Percentiles rank a stretch among this genome's conserved stretches.
Conservation (phyloP, 441 rosid species). For the Omphalea diandra region DNA sequence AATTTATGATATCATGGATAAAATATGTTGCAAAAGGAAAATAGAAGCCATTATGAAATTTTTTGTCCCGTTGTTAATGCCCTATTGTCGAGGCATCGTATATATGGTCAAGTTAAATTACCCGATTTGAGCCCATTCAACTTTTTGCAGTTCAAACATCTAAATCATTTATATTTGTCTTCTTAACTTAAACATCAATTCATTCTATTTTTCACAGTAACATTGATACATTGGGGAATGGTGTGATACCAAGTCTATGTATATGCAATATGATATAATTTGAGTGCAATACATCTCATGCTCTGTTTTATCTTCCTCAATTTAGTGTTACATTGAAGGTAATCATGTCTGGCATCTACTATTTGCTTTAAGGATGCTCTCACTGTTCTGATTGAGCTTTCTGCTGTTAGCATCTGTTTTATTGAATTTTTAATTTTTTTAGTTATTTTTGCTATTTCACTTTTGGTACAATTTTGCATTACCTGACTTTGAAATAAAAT, state of each 20-base stretch:
- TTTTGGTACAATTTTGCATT: too few relatives aligned
- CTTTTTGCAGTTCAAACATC: neutral
- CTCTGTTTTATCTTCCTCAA: neutral
- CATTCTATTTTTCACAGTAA: neutral
- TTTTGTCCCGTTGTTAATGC: neutral
- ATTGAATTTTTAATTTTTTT: neutral
- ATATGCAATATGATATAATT: neutral
- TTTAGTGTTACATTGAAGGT: neutral
- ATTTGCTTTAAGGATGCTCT: neutral
- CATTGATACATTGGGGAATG: neutral
- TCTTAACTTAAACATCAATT: too few relatives aligned
- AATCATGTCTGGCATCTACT: neutral
- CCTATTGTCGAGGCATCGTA: neutral
- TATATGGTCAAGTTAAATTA: neutral
- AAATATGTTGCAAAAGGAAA: neutral
- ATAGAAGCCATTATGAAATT: neutral
- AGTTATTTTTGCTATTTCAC: neutral
- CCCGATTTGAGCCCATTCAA: neutral
- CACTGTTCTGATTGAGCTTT: conserved; percentile 1
- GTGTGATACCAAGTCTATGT: neutral
- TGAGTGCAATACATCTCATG: neutral
- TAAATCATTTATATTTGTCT: neutral
- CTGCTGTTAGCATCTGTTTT: neutral
- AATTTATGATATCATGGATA: neutral
- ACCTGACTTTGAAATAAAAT: neutral